phyloP scores from a whole-genome alignment of 1,284 basidiomycete genomes.

The Trichosporon sp. region DNA sequence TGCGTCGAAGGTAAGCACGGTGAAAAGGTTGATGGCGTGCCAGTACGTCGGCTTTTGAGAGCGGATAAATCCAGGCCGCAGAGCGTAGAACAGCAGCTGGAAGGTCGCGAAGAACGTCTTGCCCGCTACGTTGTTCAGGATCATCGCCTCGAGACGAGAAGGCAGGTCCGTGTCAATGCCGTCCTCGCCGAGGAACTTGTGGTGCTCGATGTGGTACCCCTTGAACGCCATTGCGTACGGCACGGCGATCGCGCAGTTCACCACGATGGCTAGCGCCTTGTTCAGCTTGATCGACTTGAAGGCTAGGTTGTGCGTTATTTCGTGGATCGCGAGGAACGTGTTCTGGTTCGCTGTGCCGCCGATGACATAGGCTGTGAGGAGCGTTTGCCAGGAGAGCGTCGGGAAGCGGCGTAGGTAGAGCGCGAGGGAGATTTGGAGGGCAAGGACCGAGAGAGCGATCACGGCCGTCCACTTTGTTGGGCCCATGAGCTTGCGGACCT shows the following conservation, averaged over 20 bases:
- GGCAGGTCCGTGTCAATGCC: conserved; percentile 89
- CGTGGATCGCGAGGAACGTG: conserved; percentile 93
- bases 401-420: conserved; percentile 60
- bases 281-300: conserved; percentile 80
- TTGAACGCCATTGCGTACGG: conserved; percentile 97
- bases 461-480: conserved; percentile 86
- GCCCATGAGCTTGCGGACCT: conserved; percentile 94
- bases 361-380: conserved; percentile 73
- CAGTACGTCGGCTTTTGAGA: conserved; percentile 73
- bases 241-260: conserved; percentile 87
- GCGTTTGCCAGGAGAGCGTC: conserved; percentile 65
- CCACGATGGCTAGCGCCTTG: conserved; percentile 79
- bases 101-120: conserved; percentile 99
- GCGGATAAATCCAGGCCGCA: conserved; percentile 90
- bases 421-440: conserved; percentile 66
- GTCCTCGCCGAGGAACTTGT: conserved; percentile 87
- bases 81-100: conserved; percentile 96
- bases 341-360: conserved; percentile 97
- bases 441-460: conserved; percentile 71
- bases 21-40: conserved; percentile 72
- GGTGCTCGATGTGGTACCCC: conserved; percentile 91
- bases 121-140: conserved; percentile 89
- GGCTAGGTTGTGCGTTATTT: conserved; percentile 96
- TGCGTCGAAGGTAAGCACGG: conserved; percentile 68
- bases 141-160: conserved; percentile 72